Base-by-base conservation (phyloP, 805 yeast species). In the Barnettozyma californica region DNA sequence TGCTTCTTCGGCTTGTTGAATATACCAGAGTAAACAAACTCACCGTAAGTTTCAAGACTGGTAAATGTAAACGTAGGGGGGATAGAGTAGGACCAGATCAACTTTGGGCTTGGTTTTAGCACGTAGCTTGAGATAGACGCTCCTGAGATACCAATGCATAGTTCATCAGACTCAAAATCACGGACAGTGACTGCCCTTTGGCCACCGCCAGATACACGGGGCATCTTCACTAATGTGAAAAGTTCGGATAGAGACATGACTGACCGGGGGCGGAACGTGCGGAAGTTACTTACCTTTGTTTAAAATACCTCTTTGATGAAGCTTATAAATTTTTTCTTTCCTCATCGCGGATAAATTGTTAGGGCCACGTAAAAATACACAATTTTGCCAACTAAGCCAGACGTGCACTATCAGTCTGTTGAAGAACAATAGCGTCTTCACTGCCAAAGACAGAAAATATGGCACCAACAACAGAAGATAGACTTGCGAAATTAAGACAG, bases 81-180 rank as follows among this genome's bases (percentile, higher is more conserved):
- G 31, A 77, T 66, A 18, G 81, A 75, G 54, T 70, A 69, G 4
- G 80, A 73, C 82, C 81, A 77, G 38, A 71, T 62, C 41, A 77
- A 64, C 55, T 74, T 75, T 9, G 82, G 82, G 34, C 77, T 69
- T 37, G 82, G 82, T 47, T 67, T 73, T 45, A 76, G 64, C 20
- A 75, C 65, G 56, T 75, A 75, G 31, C 57, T 57, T 5, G 62
- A 57, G 38, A 61, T 53, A 13, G 64, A 57, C 5, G 63, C 57
- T 19, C 65, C 64, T 21, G 63, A 59, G 20, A 61, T 56, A 45
- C 64, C 65, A 35, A 61, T 51, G 49, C 53, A 52, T 1, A 61
- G 40, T 69, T 51, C 58, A 5, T 58, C 58, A 2, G 55, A 42
- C 26, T 50, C 50, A 33, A 54, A 52, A 5, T 49, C 44, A 19